Conservation (phyloP, 768 basidiomycete species). For the Saitozyma sp. region DNA sequence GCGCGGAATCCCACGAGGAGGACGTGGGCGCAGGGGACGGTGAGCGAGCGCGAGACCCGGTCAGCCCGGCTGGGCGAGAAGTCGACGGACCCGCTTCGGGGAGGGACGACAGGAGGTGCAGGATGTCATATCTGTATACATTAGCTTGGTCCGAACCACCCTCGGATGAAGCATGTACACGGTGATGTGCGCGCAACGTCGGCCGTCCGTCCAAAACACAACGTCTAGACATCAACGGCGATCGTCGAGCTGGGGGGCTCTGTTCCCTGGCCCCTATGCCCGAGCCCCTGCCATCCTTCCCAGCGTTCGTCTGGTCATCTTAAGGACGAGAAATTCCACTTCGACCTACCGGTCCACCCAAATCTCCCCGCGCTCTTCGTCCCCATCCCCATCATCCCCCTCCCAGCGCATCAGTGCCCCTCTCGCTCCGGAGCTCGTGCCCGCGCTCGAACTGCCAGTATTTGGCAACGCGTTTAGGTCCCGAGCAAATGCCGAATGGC, state of each 20-base stretch:
- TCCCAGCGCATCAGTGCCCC: constrained; percentile 20
- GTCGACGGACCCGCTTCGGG: constrained; percentile 30
- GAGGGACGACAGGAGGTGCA: constrained; percentile 67
- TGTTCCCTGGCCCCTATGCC: neutral
- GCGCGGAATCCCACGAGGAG: constrained; percentile 70
- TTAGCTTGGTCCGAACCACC: constrained; percentile 9
- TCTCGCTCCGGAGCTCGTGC: neutral
- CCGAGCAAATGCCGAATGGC: constrained; percentile 46
- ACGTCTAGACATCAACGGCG: constrained; percentile 1
- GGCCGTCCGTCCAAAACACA: neutral
- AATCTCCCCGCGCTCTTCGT: constrained; percentile 49
- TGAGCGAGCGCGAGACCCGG: constrained; percentile 1
- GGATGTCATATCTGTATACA: constrained; percentile 69
- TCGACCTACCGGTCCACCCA: constrained; percentile 78
- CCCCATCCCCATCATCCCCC: constrained; percentile 51
- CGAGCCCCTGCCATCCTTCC: neutral
- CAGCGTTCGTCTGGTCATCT: constrained; percentile 1
- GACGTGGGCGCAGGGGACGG: constrained; percentile 56
- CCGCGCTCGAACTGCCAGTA: neutral
- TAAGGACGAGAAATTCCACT: constrained; percentile 17
- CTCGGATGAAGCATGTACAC: neutral
- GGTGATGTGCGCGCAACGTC: neutral
- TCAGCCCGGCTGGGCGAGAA: neutral
- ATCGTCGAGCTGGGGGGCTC: neutral
- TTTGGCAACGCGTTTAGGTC: constrained; percentile 1